Base-by-base conservation (phyloP, 2,329 filamentous ascomycete species). In the Colletotrichum acutatum region DNA sequence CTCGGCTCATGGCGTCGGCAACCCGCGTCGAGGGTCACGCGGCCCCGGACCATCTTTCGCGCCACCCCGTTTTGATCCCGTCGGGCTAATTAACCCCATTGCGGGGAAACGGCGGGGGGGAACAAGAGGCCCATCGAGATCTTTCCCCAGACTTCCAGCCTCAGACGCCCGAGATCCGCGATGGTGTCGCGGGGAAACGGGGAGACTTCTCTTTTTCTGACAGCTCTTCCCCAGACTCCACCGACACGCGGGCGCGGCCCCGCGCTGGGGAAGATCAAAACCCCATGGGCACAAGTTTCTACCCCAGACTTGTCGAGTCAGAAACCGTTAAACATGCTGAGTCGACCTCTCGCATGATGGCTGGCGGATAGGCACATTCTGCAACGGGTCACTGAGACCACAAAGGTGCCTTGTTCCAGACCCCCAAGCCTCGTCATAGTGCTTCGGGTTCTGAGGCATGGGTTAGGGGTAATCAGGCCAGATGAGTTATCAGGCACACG, bases 291-390 rank as follows among this genome's bases (percentile, higher is more conserved):
- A 64, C 68, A n/a, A n/a, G 30, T 46, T 52, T 68, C 22, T 62
- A 62, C 57, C 56, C 68, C 64, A 46, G 68, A 58, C 57, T 9
- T 5, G 58, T 37, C 69, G 65, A 72, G 58, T 68, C 58, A 68
- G 58, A 52, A 59, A n/a, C 19, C 4, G 49, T 63, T 19, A 26
- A 16, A 5, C 1, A 12, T 68, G 34, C 52, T 34, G 37, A 64
- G 22, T 59, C 69, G 69, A 42, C 4, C 2, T 49, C 5, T 16
- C 19, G 34, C 5, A 19, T 24, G 34, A 49, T 22, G 19, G 42
- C 42, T n/a, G 24, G 34, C 24, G 37, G 11, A 19, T 42, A 16
- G 14, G n/a, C 32, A 3, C n/a, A 22, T 32, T 9, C 42, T 62
- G 12, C 42, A 52, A 16, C 42, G 19, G 14, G 26, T 26, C 42